Base-by-base conservation (phyloP, 345 rosid species). In the Hypericum perforatum region DNA sequence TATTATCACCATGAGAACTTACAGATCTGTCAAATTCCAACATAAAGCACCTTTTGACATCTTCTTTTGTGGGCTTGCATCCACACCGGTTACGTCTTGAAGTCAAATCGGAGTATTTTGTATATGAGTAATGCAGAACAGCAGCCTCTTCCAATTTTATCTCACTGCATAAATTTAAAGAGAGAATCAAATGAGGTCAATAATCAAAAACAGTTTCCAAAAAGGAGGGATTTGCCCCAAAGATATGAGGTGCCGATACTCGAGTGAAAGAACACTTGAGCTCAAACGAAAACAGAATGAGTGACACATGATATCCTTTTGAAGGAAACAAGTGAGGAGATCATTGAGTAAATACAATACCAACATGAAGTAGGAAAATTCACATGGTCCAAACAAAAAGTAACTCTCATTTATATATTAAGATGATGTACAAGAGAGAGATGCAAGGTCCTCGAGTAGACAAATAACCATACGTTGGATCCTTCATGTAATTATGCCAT, bases 51-150 rank as follows among this genome's bases (percentile, higher is more conserved):
- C 99, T 82, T 70, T 80, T 92, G 47, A 92, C 86, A 77, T 84
- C 99, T 41, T 78, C 94, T 65, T 79, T 85, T 42, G 95, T 92
- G 55, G 95, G 99, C 67, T 92, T 92, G 84, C 99, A 92, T 66
- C 95, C 94, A 80, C 98, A 92, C 10, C 94, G 95, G 75, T 85
- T 84, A 63, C 84, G 89, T 67, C 99, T 84, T 68, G 99, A 86
- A 54, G 95, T 92, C 71, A 92, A 76, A 75, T 92, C 97, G 47
- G 99, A 92, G 74, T 78, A 86, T 54, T 75, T 86, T 13, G 95
- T 61, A 63, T 92, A 92, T 41, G 99, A 84, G 61, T 84, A 92
- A 63, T 92, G 89, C 76, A 92, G 78, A 61, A 92, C 77, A 11
- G 94, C 97, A 60, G 89, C 85, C 64, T 89, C 97, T 12, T 82